A percentile compares a stretch with the other conserved stretches of the same genome.
These are phyloP conservation scores for Isabelozyma pseudorhagii DNA, from an alignment of 805 yeast genomes.

Conservation along the genomic window DNA sequence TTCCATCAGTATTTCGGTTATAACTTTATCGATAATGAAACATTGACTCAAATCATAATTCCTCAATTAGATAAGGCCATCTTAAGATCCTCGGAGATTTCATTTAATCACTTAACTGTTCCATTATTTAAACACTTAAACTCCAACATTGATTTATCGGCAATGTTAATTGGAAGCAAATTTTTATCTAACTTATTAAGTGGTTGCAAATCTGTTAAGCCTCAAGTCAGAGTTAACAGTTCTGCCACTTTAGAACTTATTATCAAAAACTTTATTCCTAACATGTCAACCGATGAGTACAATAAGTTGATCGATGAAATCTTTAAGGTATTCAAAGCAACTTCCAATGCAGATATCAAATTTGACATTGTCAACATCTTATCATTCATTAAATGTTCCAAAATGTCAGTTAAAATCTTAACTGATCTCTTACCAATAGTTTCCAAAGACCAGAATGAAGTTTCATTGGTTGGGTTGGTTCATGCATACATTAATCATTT, in stretches of 20 bases:
- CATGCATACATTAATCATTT: slow-evolving; percentile 48
- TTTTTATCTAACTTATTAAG: slow-evolving; percentile 22
- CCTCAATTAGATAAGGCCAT: slow-evolving; percentile 73
- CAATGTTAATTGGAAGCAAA: slow-evolving; percentile 33
- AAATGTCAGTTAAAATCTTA: slow-evolving; percentile 28
- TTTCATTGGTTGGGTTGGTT: slow-evolving; percentile 48
- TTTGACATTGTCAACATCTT: slow-evolving; percentile 47
- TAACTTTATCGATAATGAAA: slow-evolving; percentile 36
- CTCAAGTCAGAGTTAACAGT: slow-evolving; percentile 53
- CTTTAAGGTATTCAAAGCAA: slow-evolving; percentile 53
- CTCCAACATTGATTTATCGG: slow-evolving; percentile 37
- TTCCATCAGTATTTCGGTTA: slow-evolving; percentile 22
- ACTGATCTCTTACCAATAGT: slow-evolving; percentile 49
- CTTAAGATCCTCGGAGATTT: slow-evolving; percentile 73
- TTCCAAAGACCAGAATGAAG: slow-evolving; percentile 74
- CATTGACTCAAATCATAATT: slow-evolving; percentile 38
- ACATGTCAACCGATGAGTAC: slow-evolving; percentile 15
- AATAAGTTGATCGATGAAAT: slow-evolving; percentile 49
- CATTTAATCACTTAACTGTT: slow-evolving; percentile 55
- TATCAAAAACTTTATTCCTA: slow-evolving; percentile 12
- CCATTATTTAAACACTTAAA: slow-evolving; percentile 35
- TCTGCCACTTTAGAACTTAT: slow-evolving; percentile 27
- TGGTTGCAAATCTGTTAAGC: slow-evolving; percentile 67
- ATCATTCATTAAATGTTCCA: slow-evolving; percentile 20
- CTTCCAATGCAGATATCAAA: slow-evolving; percentile 65